Conservation (phyloP, 2,329 filamentous ascomycete genomes). For the Rhexocercosporidium sp. region DNA sequence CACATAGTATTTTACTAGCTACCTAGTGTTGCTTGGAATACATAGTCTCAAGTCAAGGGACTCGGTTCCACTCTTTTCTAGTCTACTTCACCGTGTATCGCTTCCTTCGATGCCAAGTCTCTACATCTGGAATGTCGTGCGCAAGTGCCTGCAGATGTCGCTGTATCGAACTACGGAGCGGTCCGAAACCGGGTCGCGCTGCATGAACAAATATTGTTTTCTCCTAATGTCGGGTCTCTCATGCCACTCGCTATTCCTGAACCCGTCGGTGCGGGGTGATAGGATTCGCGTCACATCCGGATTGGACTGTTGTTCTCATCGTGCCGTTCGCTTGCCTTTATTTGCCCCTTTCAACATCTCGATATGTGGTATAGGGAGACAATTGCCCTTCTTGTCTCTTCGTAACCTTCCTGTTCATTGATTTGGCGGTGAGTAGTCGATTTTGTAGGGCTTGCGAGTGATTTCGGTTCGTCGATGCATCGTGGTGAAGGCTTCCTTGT, state of each 20-base stretch:
- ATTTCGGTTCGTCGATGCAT: neutral
- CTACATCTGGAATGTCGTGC: neutral
- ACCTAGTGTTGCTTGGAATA: conserved; percentile 4
- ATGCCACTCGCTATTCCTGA: neutral
- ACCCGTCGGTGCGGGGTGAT: neutral
- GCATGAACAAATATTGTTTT: neutral
- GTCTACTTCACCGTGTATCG: neutral
- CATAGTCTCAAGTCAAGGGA: neutral
- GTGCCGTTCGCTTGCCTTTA: neutral
- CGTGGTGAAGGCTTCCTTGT: neutral
- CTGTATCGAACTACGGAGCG: neutral
- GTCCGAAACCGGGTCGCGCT: neutral
- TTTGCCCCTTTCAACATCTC: neutral
- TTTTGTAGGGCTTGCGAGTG: neutral
- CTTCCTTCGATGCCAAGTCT: neutral
- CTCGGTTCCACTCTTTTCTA: neutral
- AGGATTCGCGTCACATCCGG: conserved; percentile 7
- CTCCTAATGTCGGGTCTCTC: neutral
- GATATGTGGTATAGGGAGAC: neutral
- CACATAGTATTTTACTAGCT: neutral
- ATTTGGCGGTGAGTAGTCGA: neutral
- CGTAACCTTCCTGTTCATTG: neutral
- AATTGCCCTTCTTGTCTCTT: neutral
- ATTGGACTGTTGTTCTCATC: conserved; percentile 10
- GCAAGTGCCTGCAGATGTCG: neutral